Conservation (phyloP, 1,284 basidiomycete genomes). For the Ustilago bromivora region DNA sequence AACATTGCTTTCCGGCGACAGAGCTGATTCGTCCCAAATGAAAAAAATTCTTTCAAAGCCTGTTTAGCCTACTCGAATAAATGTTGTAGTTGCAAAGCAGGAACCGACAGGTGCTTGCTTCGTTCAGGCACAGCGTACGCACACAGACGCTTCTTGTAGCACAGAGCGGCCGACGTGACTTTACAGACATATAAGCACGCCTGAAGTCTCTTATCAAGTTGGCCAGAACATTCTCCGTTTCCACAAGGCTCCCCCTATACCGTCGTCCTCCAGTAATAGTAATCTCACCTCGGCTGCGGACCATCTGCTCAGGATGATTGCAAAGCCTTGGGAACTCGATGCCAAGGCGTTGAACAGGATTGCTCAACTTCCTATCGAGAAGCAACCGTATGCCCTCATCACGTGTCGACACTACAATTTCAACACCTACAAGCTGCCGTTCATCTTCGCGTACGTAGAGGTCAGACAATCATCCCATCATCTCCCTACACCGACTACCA, state of each 20-base stretch:
- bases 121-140: background rate
- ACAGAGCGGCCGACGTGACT: background rate
- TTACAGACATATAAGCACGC: background rate
- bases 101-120: background rate
- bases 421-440: constrained; percentile 40
- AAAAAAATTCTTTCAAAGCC: background rate
- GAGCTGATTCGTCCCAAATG: background rate
- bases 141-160: background rate
- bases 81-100: background rate
- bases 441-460: constrained; percentile 21
- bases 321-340: constrained; percentile 28
- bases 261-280: background rate
- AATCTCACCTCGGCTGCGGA: background rate
- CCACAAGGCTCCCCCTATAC: background rate
- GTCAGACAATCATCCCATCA: background rate
- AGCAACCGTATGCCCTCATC: constrained; percentile 10
- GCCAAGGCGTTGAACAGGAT: constrained; percentile 18
- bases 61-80: background rate
- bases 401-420: constrained; percentile 29
- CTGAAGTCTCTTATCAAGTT: background rate
- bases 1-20: background rate
- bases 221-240: background rate
- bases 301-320: constrained; percentile 17
- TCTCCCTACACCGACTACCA: background rate
- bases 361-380: constrained; percentile 14